Evolutionary conservation across 139 green algal genomes (phyloP).

Genomic region (Asterochloris sp.): DNA sequence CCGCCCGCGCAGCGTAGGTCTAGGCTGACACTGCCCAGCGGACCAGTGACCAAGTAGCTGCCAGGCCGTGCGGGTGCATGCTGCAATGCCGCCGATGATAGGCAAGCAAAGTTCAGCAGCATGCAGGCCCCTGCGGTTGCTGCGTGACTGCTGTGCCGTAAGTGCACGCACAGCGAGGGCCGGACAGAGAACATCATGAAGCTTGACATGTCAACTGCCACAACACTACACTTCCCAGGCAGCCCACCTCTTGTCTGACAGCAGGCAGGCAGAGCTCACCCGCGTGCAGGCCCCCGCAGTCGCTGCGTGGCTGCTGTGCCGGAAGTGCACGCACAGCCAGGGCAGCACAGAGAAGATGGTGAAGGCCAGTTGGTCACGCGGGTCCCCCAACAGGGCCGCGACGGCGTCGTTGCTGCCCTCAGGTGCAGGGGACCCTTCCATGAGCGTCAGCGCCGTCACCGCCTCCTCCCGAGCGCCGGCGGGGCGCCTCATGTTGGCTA

Average conservation of each 20-base stretch:
- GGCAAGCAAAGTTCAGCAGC: background rate
- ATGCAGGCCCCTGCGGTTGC: background rate
- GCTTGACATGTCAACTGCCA: background rate
- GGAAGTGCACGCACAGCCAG: conserved; percentile 63
- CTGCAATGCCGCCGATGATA: background rate
- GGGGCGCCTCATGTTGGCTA: conserved; percentile 1
- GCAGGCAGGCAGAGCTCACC: background rate
- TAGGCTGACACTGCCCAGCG: background rate
- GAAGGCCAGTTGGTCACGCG: conserved; percentile 61
- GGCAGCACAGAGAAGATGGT: conserved; percentile 66
- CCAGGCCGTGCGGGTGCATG: background rate
- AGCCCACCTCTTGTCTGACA: background rate
- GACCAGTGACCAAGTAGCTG: background rate
- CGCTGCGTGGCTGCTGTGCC: background rate
- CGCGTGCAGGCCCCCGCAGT: conserved; percentile 22
- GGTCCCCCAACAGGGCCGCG: conserved; percentile 62
- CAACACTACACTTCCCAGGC: background rate
- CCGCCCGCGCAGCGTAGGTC: background rate
- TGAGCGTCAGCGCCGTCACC: background rate
- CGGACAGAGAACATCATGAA: background rate
- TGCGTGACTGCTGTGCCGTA: background rate
- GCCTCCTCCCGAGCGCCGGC: background rate
- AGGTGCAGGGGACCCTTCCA: background rate
- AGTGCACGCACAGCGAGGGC: background rate
- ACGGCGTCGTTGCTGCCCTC: background rate